These are phyloP conservation scores for Dryadomyces sulphureus DNA, from an alignment of 2,329 filamentous ascomycete genomes.

Conservation along the genomic window DNA sequence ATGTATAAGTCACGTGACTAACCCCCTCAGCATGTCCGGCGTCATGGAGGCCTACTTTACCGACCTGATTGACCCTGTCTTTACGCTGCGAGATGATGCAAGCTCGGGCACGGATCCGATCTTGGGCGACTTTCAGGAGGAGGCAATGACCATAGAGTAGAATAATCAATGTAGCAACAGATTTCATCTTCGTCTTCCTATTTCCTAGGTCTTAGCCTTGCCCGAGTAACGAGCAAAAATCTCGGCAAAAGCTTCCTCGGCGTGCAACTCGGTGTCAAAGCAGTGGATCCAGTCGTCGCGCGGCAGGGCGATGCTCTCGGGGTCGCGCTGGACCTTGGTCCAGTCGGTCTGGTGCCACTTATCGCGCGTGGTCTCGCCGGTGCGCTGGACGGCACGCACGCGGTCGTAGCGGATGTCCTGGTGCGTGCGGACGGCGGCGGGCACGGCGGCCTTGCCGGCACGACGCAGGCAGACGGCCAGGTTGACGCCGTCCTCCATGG, in stretches of 20 bases:
- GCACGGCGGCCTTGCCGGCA: constrained; percentile 21
- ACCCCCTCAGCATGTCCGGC: constrained; percentile 5
- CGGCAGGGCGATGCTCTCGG: constrained; percentile 29
- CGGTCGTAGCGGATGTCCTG: constrained; percentile 31
- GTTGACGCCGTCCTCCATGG: constrained; percentile 33
- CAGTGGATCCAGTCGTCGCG: constrained; percentile 34
- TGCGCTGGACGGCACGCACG: constrained; percentile 32
- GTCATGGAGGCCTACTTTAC: constrained; percentile 12
- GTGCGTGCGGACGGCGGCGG: constrained; percentile 25
- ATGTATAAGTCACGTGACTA: background rate
- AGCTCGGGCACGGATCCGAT: background rate
- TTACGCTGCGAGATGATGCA: constrained; percentile 5
- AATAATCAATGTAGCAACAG: no score
- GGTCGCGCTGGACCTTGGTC: constrained; percentile 30
- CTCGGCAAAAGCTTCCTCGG: constrained; percentile 23
- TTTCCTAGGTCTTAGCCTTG: background rate
- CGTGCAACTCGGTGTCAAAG: constrained; percentile 29
- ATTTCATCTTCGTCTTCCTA: background rate
- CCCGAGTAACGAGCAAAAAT: constrained; percentile 13
- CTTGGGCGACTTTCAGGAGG: constrained; percentile 5
- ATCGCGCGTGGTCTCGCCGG: constrained; percentile 32
- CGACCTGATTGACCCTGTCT: constrained; percentile 11
- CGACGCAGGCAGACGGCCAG: constrained; percentile 28
- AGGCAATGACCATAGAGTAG: background rate
- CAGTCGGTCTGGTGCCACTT: constrained; percentile 42